Base-by-base conservation (phyloP, 2,329 filamentous ascomycete genomes). In the Colletotrichum paranaense region DNA sequence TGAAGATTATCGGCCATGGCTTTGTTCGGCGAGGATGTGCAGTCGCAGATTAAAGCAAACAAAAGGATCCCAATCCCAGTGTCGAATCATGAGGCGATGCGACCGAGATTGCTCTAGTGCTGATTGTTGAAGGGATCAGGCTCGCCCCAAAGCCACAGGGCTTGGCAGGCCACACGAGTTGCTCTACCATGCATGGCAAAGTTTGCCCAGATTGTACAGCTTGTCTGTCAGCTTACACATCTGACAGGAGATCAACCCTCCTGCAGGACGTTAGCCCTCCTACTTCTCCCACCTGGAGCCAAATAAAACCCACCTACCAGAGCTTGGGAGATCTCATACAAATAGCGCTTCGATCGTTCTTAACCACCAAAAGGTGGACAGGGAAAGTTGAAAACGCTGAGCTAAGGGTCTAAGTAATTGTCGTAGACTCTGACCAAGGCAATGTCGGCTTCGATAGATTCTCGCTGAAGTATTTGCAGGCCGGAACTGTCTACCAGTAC, bases 221-320 rank as follows among this genome's bases (percentile, higher is more conserved):
- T 8, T 66, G 68, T 67, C 68, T 58, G 68, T 67, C 68, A 71
- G 63, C 68, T 71, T 67, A 67, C 60, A 53, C n/a, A 5, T 26
- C 60, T 19, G 28, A 53, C 42, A 49, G 42, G 42, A 49, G 19
- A 49, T 49, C 19, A 22, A 22, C 19, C 42, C 42, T 49, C 19
- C 19, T 22, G 7, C 42, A 22, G 42, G 42, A 49, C 19, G 19
- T 49, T 49, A n/a, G 42, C 19, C 19, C 42, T 49, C 19, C 42
- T 49, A 4, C 8, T 4, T 49, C 19, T 49, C 19, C 8, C 16
- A 9, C 42, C 42, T 49, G 7, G 42, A 5, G 19, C 19, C 42
- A 49, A 49, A 49, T 22, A 49, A 49, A 49, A 49, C 19, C 42
- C 42, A 22, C 42, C 42, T 49, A 49, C 19, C 42, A 49, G 42